Percentiles rank a stretch among this genome's conserved stretches.
Conservation (phyloP, 169 alveolate genomes). For the Cryptosporidium sp. region DNA sequence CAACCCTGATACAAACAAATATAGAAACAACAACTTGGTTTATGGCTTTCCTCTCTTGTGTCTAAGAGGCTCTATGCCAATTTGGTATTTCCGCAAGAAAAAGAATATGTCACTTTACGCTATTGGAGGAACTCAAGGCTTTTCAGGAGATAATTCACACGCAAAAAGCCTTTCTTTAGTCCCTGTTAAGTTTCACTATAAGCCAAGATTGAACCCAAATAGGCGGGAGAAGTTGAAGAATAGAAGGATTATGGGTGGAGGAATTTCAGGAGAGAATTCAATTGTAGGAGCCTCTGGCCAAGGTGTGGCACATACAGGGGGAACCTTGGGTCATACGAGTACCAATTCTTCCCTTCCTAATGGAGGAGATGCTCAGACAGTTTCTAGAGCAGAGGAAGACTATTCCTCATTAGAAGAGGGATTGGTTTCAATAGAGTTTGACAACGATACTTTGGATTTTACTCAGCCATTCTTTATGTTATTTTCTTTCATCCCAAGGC, state of each 20-base stretch:
- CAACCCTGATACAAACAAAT: constrained; percentile 48
- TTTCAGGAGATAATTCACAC: neutral
- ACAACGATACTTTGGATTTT: constrained; percentile 58
- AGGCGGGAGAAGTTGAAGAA: constrained; percentile 39
- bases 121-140: neutral
- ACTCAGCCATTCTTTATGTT: constrained; percentile 67
- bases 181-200: constrained; percentile 52
- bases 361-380: constrained; percentile 27
- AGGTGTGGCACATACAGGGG: neutral
- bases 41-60: constrained; percentile 46
- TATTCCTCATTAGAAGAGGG: neutral
- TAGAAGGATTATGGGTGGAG: constrained; percentile 23
- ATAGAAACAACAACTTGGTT: constrained; percentile 31
- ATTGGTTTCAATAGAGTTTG: constrained; percentile 45
- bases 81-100: constrained; percentile 29
- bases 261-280: neutral
- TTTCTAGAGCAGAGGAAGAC: constrained; percentile 19
- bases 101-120: neutral
- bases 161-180: constrained; percentile 31
- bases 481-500: constrained; percentile 30
- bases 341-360: neutral
- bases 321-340: neutral
- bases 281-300: neutral
- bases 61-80: constrained; percentile 45
- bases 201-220: constrained; percentile 45